Evolutionary conservation across 345 rosid species (phyloP).

Genomic region (Eucalyptus virginea): DNA sequence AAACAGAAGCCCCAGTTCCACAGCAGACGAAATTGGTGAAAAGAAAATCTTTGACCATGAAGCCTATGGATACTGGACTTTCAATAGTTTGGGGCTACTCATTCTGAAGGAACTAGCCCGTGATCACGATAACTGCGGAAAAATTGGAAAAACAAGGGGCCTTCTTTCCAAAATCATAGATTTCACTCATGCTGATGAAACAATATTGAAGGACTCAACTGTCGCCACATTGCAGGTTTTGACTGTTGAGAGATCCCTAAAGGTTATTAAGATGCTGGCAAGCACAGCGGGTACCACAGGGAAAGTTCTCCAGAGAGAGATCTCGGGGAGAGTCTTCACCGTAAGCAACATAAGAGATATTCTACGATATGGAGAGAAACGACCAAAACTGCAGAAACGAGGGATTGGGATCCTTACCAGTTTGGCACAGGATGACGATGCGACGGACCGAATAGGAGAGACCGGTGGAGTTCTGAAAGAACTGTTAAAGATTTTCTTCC

Average conservation of each 20-base stretch:
- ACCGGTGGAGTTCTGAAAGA: slow-evolving; percentile 65
- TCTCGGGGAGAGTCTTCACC: slow-evolving; percentile 61
- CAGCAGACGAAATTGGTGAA: slow-evolving; percentile 51
- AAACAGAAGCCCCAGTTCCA: slow-evolving; percentile 15
- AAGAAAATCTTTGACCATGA: slow-evolving; percentile 23
- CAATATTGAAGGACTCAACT: slow-evolving; percentile 22
- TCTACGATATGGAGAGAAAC: slow-evolving; percentile 35
- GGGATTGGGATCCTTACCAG: slow-evolving; percentile 47
- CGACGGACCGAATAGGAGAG: slow-evolving; percentile 56
- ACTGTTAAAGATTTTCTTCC: slow-evolving; percentile 48
- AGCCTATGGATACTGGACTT: slow-evolving; percentile 43
- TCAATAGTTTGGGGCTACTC: slow-evolving; percentile 60
- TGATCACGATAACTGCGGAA: slow-evolving; percentile 73
- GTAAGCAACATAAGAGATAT: slow-evolving; percentile 66
- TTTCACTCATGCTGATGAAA: slow-evolving; percentile 46
- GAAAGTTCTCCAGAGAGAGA: slow-evolving; percentile 53
- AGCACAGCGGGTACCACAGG: slow-evolving; percentile 57
- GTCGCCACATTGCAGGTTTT: slow-evolving; percentile 33
- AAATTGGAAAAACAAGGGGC: slow-evolving; percentile 75
- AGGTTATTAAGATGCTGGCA: slow-evolving; percentile 62
- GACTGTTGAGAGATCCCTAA: slow-evolving; percentile 49
- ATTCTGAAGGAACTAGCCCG: slow-evolving; percentile 64
- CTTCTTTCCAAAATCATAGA: slow-evolving; percentile 68
- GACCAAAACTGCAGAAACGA: slow-evolving; percentile 41
- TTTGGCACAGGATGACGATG: slow-evolving; percentile 58